A percentile compares a stretch with the other conserved stretches of the same genome.
phyloP scores from a whole-genome alignment of 2,329 filamentous ascomycete genomes.

The Colletotrichum coccodes region DNA sequence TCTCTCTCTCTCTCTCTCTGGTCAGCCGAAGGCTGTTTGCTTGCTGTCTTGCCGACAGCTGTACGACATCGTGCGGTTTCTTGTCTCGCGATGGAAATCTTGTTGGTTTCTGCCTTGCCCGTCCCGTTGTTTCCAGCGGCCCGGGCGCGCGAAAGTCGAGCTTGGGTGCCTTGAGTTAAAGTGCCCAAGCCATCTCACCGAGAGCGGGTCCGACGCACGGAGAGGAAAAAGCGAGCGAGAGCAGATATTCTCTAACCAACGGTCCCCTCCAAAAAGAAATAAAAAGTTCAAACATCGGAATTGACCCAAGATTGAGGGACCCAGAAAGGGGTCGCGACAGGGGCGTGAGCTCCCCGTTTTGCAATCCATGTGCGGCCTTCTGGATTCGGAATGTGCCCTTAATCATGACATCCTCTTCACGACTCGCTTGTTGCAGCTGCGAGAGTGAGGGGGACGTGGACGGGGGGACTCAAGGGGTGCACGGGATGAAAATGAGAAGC shows the following conservation, averaged over 20 bases:
- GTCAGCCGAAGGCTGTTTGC: background rate
- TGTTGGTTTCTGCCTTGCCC: background rate
- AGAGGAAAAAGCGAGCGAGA: background rate
- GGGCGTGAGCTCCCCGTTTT: constrained; percentile 12
- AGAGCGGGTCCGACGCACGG: background rate
- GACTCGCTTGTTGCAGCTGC: background rate
- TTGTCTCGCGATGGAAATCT: background rate
- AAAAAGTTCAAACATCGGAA: background rate
- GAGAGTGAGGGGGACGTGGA: background rate
- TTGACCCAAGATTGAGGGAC: constrained; percentile 15
- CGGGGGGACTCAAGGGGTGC: background rate
- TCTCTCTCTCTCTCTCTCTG: too few relatives aligned
- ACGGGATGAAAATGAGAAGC: background rate
- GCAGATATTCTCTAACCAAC: constrained; percentile 15
- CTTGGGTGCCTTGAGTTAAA: background rate
- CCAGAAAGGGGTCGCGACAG: constrained; percentile 21
- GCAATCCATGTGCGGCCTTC: constrained; percentile 19
- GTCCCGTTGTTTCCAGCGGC: background rate
- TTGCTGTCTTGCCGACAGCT: background rate
- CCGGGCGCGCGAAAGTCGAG: background rate
- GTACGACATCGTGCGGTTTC: background rate
- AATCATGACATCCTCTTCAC: constrained; percentile 10
- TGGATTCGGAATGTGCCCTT: constrained; percentile 7
- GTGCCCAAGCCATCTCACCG: background rate
- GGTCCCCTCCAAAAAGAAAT: background rate